These are phyloP conservation scores for Amphichorda felina DNA, from an alignment of 2,329 filamentous ascomycete genomes.

Conservation along the genomic window DNA sequence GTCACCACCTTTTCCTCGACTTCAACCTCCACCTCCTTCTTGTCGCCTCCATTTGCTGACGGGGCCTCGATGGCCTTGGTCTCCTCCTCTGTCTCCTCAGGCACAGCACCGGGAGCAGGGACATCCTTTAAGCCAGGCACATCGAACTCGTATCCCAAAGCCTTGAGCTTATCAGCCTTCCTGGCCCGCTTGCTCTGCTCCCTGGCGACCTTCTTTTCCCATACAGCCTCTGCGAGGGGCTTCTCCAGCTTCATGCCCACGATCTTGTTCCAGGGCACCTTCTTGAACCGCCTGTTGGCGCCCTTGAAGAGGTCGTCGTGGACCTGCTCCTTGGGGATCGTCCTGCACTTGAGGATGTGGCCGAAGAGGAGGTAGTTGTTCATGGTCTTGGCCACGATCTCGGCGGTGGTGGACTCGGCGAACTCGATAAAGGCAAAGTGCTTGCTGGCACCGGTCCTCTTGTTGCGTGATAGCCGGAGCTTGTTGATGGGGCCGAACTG, in stretches of 20 bases:
- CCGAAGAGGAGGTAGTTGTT: conserved; percentile 94
- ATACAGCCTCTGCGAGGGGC: conserved; percentile 61
- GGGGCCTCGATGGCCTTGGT: conserved; percentile 23
- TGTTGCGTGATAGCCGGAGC: conserved; percentile 81
- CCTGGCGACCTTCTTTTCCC: conserved; percentile 61
- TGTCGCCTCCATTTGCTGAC: conserved; percentile 16
- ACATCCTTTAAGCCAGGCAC: conserved; percentile 56
- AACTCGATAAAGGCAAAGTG: conserved; percentile 97
- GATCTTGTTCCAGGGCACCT: conserved; percentile 78
- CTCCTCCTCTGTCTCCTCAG: conserved; percentile 17
- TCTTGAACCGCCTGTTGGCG: conserved; percentile 81
- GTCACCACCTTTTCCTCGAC: conserved; percentile 15
- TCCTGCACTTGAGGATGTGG: conserved; percentile 81
- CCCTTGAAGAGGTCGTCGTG: conserved; percentile 81
- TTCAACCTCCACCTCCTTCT: background rate
- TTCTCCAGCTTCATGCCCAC: conserved; percentile 63
- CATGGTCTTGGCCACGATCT: conserved; percentile 92
- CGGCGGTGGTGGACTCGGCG: conserved; percentile 60
- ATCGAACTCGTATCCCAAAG: conserved; percentile 73
- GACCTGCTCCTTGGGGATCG: conserved; percentile 63
- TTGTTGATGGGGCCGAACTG: conserved; percentile 79
- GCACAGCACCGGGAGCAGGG: conserved; percentile 26
- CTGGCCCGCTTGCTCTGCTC: conserved; percentile 59
- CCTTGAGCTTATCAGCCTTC: conserved; percentile 65
- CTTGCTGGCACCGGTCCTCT: conserved; percentile 79